phyloP scores from a whole-genome alignment of 495 filamentous ascomycete species.

The Penicillium lagena region DNA sequence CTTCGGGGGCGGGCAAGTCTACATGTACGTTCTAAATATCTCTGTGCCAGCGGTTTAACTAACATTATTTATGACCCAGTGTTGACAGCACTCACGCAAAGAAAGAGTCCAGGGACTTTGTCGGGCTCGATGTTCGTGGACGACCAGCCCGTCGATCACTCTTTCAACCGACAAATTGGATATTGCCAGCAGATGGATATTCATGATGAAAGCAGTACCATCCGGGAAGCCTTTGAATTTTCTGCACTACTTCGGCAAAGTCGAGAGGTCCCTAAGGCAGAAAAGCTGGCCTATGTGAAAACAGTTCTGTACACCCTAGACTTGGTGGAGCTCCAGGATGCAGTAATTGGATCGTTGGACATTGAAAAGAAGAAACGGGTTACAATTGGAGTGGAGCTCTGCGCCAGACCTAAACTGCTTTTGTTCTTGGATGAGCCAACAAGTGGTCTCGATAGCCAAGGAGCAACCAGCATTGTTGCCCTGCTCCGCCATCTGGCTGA shows the following conservation, averaged over 20 bases:
- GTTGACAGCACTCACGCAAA: slow-evolving; percentile 69
- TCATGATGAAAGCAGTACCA: slow-evolving; percentile 74
- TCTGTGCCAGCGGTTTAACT: background rate
- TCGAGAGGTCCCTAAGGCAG: slow-evolving; percentile 52
- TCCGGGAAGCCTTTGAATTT: slow-evolving; percentile 82
- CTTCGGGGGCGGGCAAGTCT: slow-evolving; percentile 79
- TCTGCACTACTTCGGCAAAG: slow-evolving; percentile 78
- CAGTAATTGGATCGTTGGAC: slow-evolving; percentile 71
- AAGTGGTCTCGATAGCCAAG: slow-evolving; percentile 69
- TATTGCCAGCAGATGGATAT: slow-evolving; percentile 87
- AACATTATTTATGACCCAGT: slow-evolving; percentile 21
- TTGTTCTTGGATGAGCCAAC: slow-evolving; percentile 71
- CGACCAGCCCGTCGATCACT: slow-evolving; percentile 54
- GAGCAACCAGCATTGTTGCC: slow-evolving; percentile 63
- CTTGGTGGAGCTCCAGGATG: slow-evolving; percentile 76
- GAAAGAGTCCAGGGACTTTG: slow-evolving; percentile 74
- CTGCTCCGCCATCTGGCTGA: slow-evolving; percentile 65
- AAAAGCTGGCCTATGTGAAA: slow-evolving; percentile 80
- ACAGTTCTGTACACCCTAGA: slow-evolving; percentile 73
- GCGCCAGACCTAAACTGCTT: slow-evolving; percentile 64
- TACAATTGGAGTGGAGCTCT: slow-evolving; percentile 80
- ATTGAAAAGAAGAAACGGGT: slow-evolving; percentile 57
- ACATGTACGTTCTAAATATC: slow-evolving; percentile 48
- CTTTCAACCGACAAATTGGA: slow-evolving; percentile 73
- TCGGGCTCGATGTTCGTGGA: slow-evolving; percentile 69